Evolutionary conservation across 257 asterid genomes (phyloP).

Genomic region (Gynochthodes officinalis): DNA sequence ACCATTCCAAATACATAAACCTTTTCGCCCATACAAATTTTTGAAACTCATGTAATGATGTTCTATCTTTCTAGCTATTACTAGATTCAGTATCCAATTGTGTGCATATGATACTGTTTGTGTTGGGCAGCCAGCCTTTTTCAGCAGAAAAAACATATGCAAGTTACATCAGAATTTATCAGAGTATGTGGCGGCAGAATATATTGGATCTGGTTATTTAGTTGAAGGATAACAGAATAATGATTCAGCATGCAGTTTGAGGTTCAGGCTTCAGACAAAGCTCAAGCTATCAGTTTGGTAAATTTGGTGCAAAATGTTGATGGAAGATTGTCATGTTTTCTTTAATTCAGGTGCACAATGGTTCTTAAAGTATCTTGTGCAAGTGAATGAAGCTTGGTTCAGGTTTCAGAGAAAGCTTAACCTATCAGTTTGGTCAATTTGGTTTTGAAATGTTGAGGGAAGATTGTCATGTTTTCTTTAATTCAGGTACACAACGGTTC

Average conservation of each 20-base stretch:
- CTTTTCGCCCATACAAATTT: neutral
- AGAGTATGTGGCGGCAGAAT: slow-evolving; percentile 89
- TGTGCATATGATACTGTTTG: too few relatives aligned
- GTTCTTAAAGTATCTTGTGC: too few relatives aligned
- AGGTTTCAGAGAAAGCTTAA: neutral
- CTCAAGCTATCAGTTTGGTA: too few relatives aligned
- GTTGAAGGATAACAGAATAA: too few relatives aligned
- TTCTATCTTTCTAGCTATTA: neutral
- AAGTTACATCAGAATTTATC: slow-evolving; percentile 70
- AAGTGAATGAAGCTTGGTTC: slow-evolving; percentile 67
- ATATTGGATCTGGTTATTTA: slow-evolving; percentile 74
- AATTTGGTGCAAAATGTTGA: slow-evolving; percentile 58
- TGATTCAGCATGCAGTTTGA: too few relatives aligned
- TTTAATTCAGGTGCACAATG: too few relatives aligned
- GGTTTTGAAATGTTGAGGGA: neutral
- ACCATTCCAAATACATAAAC: too few relatives aligned
- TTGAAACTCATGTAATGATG: neutral
- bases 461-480: neutral
- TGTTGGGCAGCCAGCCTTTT: slow-evolving; percentile 56
- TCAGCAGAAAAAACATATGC: slow-evolving; percentile 56
- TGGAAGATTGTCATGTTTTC: too few relatives aligned
- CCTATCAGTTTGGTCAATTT: neutral
- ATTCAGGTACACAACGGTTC: slow-evolving; percentile 62
- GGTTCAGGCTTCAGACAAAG: too few relatives aligned
- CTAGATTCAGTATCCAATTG: too few relatives aligned